Base-by-base conservation (phyloP, 371 early-diverging fungal genomes). In the Catenaria anguillulae region DNA sequence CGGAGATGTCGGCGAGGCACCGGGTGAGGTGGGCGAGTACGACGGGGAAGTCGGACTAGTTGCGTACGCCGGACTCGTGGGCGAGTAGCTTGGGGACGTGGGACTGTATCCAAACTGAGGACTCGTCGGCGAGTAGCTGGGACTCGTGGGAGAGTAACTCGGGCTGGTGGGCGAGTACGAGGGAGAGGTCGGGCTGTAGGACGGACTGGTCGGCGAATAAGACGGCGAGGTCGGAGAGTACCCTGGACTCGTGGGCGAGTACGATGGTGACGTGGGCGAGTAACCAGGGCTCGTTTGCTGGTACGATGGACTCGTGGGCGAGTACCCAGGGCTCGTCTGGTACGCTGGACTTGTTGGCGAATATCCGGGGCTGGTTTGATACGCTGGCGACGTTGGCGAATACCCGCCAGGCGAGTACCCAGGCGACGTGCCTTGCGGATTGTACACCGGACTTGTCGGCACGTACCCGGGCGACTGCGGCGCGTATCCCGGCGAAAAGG, bases 251-350 rank as follows among this genome's bases (percentile, higher is more conserved):
- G 80, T 79, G 1, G 84, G 84, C 56, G 73, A 74, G 65, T 83
- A 78, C n/a, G 61, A 50, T 15, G 83, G 82, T 13, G 71, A 70
- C 3, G 77, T 78, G 6, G 84, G 83, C 3, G 68, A 65, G 64
- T 83, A 81, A 24, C 63, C 48, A 24, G 83, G 83, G 17, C 74
- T 75, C 2, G 84, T 84, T 0, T 86, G 87, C 10, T 75, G 71
- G 60, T 91, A 89, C 34, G 75, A 74, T 1, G 89, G 88, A 54
- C 80, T 77, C 5, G 92, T 85, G 23, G 93, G 89, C 1, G 80
- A 80, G 72, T 93, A 94, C 59, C 75, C 73, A 10, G 93, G 93
- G 40, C 80, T 90, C 2, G 95, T 92, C 8, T 80, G 75, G 68
- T 89, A 88, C 19, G 73, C 68, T 26, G 84, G 87, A 23, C 67